Evolutionary conservation across 2,329 filamentous ascomycete genomes (phyloP), one percentile per base, ranked within the genome.

Genomic region (Ascocoryne sarcoides): DNA sequence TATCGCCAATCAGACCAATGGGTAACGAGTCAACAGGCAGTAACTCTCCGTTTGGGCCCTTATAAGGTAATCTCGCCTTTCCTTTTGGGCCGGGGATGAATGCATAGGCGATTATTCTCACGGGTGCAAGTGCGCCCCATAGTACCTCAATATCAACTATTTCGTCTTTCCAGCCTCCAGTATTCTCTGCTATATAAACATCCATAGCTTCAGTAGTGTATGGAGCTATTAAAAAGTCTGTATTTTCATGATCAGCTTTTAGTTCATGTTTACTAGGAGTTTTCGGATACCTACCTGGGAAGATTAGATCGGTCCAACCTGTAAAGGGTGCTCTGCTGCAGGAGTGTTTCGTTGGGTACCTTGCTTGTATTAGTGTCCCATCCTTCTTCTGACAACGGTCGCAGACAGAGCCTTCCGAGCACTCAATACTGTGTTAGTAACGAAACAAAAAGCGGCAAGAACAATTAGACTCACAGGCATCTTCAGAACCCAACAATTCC

Each of bases 401-500:
- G 36, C 47, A 52, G 19, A 37, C 37, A 2, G 31, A 10, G 9
- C 49, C 47, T 28, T 46, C 40, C 2, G 49, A 50, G 32, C 49
- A 52, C 49, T 52, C 19, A 9, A n/a, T n/a, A n/a, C n/a, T n/a
- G n/a, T n/a, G n/a, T n/a, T n/a, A n/a, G n/a, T n/a, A n/a, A n/a
- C n/a, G n/a, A n/a, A n/a, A n/a, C n/a, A n/a, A n/a, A n/a, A n/a
- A n/a, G n/a, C n/a, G n/a, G n/a, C n/a, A n/a, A n/a, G n/a, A n/a
- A n/a, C n/a, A n/a, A n/a, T 9, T 14, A 16, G n/a, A 37, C 47
- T 43, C 10, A 48, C 49, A 2, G 49, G 47, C 9, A 50, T 42
- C 32, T 49, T 52, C 50, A 50, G 43, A 2, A 37, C 46, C 48
- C 50, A 52, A 30, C 50, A 52, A 35, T 50, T 50, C 50, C 50